Conservation (phyloP, 305 asterid genomes). For the Fraxinus albicans region DNA sequence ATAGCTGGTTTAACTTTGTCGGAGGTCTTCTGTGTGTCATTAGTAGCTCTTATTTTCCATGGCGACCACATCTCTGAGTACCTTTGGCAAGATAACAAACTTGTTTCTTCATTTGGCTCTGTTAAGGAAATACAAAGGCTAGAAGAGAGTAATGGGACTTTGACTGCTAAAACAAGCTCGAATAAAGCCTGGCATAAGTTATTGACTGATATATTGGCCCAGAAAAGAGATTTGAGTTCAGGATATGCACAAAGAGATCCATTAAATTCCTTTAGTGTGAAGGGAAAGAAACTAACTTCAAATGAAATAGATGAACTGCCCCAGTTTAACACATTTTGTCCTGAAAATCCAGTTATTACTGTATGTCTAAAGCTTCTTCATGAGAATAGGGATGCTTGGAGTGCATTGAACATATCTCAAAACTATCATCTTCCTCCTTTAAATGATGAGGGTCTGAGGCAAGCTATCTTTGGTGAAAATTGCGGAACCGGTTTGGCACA, state of each 20-base stretch:
- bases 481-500: slow-evolving; percentile 34
- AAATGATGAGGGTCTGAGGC: slow-evolving; percentile 74
- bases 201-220: slow-evolving; percentile 52
- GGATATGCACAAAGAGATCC: slow-evolving; percentile 31
- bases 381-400: slow-evolving; percentile 62
- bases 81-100: slow-evolving; percentile 53
- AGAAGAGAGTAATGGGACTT: slow-evolving; percentile 25
- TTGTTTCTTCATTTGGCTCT: slow-evolving; percentile 40
- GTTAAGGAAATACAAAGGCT: slow-evolving; percentile 30
- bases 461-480: slow-evolving; percentile 57
- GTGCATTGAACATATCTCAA: slow-evolving; percentile 67
- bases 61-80: slow-evolving; percentile 68
- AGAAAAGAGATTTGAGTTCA: slow-evolving; percentile 37
- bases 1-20: slow-evolving; percentile 78
- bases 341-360: slow-evolving; percentile 79
- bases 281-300: slow-evolving; percentile 25
- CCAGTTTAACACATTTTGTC: slow-evolving; percentile 37
- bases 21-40: slow-evolving; percentile 82
- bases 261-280: slow-evolving; percentile 22
- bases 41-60: slow-evolving; percentile 74
- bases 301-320: slow-evolving; percentile 33
- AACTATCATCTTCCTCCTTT: slow-evolving; percentile 76
- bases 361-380: slow-evolving; percentile 57
- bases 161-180: slow-evolving; percentile 33
- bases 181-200: slow-evolving; percentile 69